Base-by-base conservation (phyloP, 2,329 filamentous ascomycete genomes). In the Annulohypoxylon truncatum region DNA sequence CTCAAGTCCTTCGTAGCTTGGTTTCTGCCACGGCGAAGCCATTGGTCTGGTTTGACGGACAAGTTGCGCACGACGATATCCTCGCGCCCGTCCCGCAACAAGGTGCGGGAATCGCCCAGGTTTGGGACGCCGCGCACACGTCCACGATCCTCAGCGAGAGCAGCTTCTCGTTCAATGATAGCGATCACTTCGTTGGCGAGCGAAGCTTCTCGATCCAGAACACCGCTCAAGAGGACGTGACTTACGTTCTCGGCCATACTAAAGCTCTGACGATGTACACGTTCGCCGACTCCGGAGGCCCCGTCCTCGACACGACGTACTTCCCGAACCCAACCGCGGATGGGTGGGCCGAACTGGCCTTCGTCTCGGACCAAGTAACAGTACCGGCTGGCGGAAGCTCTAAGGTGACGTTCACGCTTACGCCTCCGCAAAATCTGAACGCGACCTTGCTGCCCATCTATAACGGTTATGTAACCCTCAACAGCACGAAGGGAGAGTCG, bases 161-260 rank as follows among this genome's bases (percentile, higher is more conserved):
- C 31, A 79, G 76, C 50, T 71, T 82, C 20, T 73, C 76, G n/a
- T 79, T 82, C 69, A 82, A 82, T 58, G 81, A 82, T 59, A 81
- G 78, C 18, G 75, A 76, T 53, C 73, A 81, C 69, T 78, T 82
- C 56, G 70, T 72, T 12, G 64, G 65, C 5, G 69, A 67, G 18
- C 74, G 76, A 26, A 72, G 73, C 52, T 78, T 82, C 61, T 76
- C 72, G 46, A 76, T 82, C 64, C 73, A 71, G 55, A 82, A 82
- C 65, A 72, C 73, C 15, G 79, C 76, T 35, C 62, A 68, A 18
- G 71, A 74, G 38, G 69, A 72, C 6, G 70, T 77, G 28, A 77
- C 75, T 10, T 81, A 80, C 71, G 70, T 69, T 15, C 66, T 81
- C 40, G 73, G 72, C 44, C 73, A 79, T 46, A 66, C 50, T 33